Percentiles rank a stretch among this genome's conserved stretches.
Conservation (phyloP, 495 filamentous ascomycete species). For the Penicillium coffeae region DNA sequence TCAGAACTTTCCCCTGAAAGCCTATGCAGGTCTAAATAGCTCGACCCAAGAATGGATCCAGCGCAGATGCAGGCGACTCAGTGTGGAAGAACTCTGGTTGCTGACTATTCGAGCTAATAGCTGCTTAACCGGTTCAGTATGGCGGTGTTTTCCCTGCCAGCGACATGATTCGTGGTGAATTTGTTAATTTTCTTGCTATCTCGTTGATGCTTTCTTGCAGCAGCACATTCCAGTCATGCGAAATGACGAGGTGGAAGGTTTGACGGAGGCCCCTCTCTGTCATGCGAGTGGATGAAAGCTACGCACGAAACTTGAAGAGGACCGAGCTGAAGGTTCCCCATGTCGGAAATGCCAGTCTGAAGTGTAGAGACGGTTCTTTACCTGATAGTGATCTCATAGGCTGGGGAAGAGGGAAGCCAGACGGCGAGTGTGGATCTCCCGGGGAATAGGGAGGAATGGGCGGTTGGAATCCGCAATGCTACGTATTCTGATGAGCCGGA, state of each 20-base stretch:
- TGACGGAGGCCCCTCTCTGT: too few relatives aligned
- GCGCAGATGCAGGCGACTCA: not conserved
- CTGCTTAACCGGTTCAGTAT: not conserved
- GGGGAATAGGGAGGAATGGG: conserved; percentile 13
- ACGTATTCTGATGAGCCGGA: not conserved
- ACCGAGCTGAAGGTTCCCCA: too few relatives aligned
- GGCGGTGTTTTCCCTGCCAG: not conserved
- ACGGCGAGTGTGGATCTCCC: not conserved
- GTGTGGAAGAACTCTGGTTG: not conserved
- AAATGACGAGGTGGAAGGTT: conserved; percentile 9
- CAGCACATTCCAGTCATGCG: conserved; percentile 19
- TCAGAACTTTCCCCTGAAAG: conserved; percentile 24
- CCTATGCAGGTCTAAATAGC: conserved; percentile 17
- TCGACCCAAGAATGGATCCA: not conserved
- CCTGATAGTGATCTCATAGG: too few relatives aligned
- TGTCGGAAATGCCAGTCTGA: too few relatives aligned
- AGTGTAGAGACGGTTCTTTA: too few relatives aligned
- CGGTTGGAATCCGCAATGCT: conserved; percentile 16
- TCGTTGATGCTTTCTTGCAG: not conserved
- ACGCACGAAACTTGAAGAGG: not conserved
- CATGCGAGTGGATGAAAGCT: too few relatives aligned
- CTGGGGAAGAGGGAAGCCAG: too few relatives aligned
- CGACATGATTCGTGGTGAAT: too few relatives aligned
- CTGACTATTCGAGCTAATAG: not conserved
- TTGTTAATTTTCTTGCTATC: not conserved